These are phyloP conservation scores for Tetratostichococcus sp. DNA, from an alignment of 139 green algal species.

Conservation along the genomic window DNA sequence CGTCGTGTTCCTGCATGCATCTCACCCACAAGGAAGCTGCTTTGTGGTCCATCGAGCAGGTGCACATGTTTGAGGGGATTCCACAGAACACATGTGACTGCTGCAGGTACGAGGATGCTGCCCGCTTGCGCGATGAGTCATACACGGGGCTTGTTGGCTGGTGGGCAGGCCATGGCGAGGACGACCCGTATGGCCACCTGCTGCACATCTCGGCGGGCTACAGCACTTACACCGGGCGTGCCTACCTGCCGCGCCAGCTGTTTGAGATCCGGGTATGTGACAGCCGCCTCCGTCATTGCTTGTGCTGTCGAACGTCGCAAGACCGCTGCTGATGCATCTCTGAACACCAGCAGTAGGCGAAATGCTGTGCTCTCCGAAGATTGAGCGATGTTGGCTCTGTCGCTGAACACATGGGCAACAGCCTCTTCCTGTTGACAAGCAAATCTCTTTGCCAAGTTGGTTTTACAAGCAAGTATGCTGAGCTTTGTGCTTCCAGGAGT, in stretches of 20 bases:
- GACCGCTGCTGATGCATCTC: background rate
- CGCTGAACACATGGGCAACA: background rate
- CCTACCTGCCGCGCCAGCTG: constrained; percentile 54
- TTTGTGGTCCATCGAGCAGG: no score
- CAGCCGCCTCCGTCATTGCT: background rate
- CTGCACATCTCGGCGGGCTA: constrained; percentile 56
- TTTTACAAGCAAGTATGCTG: no score
- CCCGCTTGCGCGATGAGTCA: constrained; percentile 57
- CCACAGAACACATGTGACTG: no score
- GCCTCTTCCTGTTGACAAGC: background rate
- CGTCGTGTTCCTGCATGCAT: no score
- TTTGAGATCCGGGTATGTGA: constrained; percentile 17
- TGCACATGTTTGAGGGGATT: no score
- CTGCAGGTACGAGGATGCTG: constrained; percentile 50
- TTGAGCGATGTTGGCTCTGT: background rate
- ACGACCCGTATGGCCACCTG: constrained; percentile 69
- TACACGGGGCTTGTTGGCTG: constrained; percentile 59
- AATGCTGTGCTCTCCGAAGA: no score
- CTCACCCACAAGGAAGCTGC: no score
- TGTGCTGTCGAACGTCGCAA: no score
- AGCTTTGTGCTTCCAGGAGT: background rate
- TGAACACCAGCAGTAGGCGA: background rate
- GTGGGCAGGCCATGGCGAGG: constrained; percentile 61
- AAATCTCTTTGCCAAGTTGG: no score
- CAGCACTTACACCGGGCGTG: constrained; percentile 41